Evolutionary conservation across 345 rosid species (phyloP), one percentile per base, ranked within the genome.

Genomic region (Boechera divaricarpa): DNA sequence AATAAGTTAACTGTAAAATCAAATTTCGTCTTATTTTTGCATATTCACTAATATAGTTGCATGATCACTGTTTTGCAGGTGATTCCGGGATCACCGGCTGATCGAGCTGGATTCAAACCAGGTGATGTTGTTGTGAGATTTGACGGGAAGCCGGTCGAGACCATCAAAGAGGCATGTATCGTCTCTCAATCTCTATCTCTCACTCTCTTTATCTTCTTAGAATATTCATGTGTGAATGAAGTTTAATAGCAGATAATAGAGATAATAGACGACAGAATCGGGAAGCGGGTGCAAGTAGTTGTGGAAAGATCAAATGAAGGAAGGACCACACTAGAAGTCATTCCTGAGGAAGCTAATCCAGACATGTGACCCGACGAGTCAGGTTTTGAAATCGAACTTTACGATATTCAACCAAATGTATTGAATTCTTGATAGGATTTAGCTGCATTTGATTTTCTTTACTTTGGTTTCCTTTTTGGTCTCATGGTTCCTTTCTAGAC

Each of bases 31-130:
- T 28, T 51, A 8, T 54, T 31, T 31, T 47, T 16, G 64, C 36
- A 26, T 63, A 41, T 54, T n/a, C 16, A 35, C 31, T 26, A 18
- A 36, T 53, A 31, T 36, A 39, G 13, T 4, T 35, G 31, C 56
- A 31, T 77, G 65, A 15, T 18, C 1, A 10, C 9, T 57, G 53
- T 36, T 36, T n/a, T 71, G 45, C 70, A 92, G 98, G 95, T 92
- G 73, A 88, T 90, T 51, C 97, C 97, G 2, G 98, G 95, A 9
- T 94, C 95, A 36, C 98, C 98, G 2, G 95, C 90, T 13, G 92
- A 90, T 78, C 83, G 64, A 51, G 97, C 98, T 48, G 98, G 98
- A 69, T 89, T 94, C 82, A 82, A 28, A 71, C 95, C 95, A 3
- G 93, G 98, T 41, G 98, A 92, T 69, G 90, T 92, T 51, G 90